Base-by-base conservation (phyloP, 2,329 filamentous ascomycete species). In the Aspergillus sp. region DNA sequence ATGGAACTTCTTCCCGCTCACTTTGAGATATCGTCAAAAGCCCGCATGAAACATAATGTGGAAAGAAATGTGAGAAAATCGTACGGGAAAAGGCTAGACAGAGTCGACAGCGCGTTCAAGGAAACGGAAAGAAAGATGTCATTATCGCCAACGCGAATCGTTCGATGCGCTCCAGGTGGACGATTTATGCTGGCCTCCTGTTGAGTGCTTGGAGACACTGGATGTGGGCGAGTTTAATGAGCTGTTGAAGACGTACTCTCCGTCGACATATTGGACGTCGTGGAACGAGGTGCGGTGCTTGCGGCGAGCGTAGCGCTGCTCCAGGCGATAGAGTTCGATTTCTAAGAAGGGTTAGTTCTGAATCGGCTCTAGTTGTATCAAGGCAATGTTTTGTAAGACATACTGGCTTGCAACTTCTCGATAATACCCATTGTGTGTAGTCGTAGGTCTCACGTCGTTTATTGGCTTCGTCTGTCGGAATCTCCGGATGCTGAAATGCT, bases 301-400 rank as follows among this genome's bases (percentile, higher is more conserved):
- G 66, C 89, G 86, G 62, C 86, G 86, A 45, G 90, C 94, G 77
- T 97, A 97, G 61, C 89, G 86, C 74, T 96, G 86, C 75, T 97
- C 91, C 58, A 97, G 84, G 44, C 90, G 88, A 78, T 95, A 93
- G 63, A 97, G 82, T 77, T 97, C 90, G 61, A 94, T 76, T 59
- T 72, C 76, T 82, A 20, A 17, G 15, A 20, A 51, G 41, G 15
- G 38, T 83, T 77, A 65, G 84, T 78, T 66, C 78, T 76, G 51
- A 81, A 4, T 42, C 23, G 44, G 76, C 59, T 84, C 62, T 61
- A 84, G 62, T 59, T 73, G 74, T 61, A 59, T 59, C 23, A 17
- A 12, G 19, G 5, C 10, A 20, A 19, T n/a, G 17, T 4, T 20
- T 6, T 13, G 27, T 27, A 47, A 47, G 37, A 71, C 72, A 52